These are phyloP conservation scores for Acer campestre DNA, from an alignment of 345 rosid species.

Conservation along the genomic window DNA sequence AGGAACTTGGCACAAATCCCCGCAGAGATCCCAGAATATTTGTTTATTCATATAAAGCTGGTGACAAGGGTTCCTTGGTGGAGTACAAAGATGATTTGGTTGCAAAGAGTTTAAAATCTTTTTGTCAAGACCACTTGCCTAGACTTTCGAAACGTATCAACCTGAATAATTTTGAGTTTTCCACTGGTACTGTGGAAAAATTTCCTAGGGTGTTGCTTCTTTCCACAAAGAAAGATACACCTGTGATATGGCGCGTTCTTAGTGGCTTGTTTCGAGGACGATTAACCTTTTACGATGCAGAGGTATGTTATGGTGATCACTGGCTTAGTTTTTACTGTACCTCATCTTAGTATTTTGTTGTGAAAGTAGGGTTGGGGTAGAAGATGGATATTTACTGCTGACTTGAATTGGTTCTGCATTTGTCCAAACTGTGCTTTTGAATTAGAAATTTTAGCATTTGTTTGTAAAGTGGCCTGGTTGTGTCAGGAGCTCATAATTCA, in stretches of 20 bases:
- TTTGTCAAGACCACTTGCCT: conserved; percentile 83
- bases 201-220: conserved; percentile 72
- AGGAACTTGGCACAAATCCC: conserved; percentile 58
- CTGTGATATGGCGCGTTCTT: conserved; percentile 88
- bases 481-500: neutral
- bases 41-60: conserved; percentile 58
- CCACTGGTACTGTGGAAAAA: conserved; percentile 33
- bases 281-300: conserved; percentile 58
- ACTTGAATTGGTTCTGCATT: neutral
- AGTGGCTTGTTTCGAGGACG: conserved; percentile 72
- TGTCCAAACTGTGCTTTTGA: neutral
- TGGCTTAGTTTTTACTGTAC: neutral
- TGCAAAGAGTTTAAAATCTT: conserved; percentile 55
- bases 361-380: neutral
- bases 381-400: neutral
- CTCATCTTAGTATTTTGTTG: neutral
- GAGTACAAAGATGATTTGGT: conserved; percentile 72
- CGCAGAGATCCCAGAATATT: conserved; percentile 62
- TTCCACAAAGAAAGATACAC: conserved; percentile 81
- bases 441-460: neutral
- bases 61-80: conserved; percentile 59
- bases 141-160: conserved; percentile 65
- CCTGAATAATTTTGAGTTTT: conserved; percentile 42
- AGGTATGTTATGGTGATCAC: conserved; percentile 47
- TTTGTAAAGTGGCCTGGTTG: neutral